Percentiles rank a stretch among this genome's conserved stretches.
Evolutionary conservation across 345 rosid genomes (phyloP).

Genomic region (Balakata baccata): DNA sequence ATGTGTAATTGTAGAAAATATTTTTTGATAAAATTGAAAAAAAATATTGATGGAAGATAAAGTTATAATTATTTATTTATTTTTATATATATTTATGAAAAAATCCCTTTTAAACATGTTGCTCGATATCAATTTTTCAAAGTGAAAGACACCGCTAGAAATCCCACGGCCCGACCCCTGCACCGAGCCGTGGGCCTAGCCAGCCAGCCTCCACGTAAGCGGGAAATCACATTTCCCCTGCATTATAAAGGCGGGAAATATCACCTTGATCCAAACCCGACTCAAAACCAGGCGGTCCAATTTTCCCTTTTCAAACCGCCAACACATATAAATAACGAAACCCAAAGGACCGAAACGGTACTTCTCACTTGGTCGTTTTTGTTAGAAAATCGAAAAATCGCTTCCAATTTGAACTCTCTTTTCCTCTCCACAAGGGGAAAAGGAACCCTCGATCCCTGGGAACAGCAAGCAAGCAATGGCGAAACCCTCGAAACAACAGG

Average conservation of each 20-base stretch:
- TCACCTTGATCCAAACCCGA: conserved; percentile 12
- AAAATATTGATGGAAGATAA: no score
- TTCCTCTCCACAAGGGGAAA: background rate
- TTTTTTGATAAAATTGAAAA: no score
- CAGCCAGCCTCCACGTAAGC: background rate
- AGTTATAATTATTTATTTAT: no score
- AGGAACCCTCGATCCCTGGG: conserved; percentile 45
- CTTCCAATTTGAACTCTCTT: conserved; percentile 8
- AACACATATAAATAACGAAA: conserved; percentile 2
- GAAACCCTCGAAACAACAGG: conserved; percentile 46
- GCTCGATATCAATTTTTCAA: no score
- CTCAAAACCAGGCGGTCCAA: background rate
- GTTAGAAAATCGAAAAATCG: background rate
- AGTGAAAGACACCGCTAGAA: no score
- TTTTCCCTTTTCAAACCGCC: conserved; percentile 19
- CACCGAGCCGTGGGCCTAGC: background rate
- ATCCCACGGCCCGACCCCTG: background rate
- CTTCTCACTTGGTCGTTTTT: background rate
- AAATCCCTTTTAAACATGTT: no score
- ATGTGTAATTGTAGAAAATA: no score
- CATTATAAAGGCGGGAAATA: conserved; percentile 39
- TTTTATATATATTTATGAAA: no score
- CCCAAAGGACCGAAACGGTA: background rate
- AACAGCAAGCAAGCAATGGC: conserved; percentile 31
- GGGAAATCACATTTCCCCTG: conserved; percentile 21